Evolutionary conservation across 1,284 basidiomycete genomes (phyloP).

Genomic region (Puccinia triticina): DNA sequence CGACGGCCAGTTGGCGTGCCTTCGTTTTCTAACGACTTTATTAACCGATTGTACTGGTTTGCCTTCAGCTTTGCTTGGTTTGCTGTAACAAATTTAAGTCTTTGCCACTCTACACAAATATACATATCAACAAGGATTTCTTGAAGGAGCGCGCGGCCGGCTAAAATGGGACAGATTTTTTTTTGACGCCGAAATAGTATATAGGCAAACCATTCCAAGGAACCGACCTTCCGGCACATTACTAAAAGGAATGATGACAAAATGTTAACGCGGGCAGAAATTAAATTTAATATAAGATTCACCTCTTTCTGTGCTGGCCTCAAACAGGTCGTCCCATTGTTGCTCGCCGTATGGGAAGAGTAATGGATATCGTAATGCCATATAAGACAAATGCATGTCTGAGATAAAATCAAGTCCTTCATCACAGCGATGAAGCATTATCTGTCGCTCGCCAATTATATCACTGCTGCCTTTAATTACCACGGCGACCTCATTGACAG

Average conservation of each 20-base stretch:
- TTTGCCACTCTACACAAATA: conserved; percentile 52
- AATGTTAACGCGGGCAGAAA: too few species aligned
- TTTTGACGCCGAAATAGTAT: neutral
- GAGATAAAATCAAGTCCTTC: neutral
- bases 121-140: too few species aligned
- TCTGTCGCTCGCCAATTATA: neutral
- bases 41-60: neutral
- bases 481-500: neutral
- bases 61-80: neutral
- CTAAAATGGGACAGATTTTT: neutral
- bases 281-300: neutral
- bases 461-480: neutral
- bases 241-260: too few species aligned
- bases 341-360: conserved; percentile 29
- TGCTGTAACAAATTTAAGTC: neutral
- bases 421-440: neutral
- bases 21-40: neutral
- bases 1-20: conserved; percentile 59
- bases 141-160: conserved; percentile 57
- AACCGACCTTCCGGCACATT: neutral
- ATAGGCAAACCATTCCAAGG: conserved; percentile 6
- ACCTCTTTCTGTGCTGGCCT: neutral
- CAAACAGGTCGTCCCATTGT: neutral
- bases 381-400: conserved; percentile 20
- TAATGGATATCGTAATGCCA: conserved; percentile 14